Conservation (phyloP, 306 rosid species). For the Gleditsia sinensis region DNA sequence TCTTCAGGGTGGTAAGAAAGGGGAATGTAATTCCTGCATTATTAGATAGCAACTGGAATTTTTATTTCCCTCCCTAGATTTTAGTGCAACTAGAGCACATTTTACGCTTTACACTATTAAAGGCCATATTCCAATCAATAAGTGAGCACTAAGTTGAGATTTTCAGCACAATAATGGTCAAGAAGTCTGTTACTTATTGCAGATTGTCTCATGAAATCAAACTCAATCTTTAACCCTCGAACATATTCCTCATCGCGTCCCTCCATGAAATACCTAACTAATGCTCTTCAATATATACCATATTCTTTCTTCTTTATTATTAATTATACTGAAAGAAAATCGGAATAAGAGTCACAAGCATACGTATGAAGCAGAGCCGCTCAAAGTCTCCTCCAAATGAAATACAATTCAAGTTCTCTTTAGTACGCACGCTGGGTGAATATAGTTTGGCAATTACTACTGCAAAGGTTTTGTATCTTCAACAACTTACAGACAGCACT, state of each 20-base stretch:
- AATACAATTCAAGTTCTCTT: no score
- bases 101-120: neutral
- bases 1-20: neutral
- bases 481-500: neutral
- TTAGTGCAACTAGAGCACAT: neutral
- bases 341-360: neutral
- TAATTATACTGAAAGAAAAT: neutral
- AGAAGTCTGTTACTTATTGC: neutral
- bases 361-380: no score
- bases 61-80: neutral
- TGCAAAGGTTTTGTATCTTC: neutral
- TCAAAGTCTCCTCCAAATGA: no score
- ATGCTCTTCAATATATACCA: neutral
- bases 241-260: conserved; percentile 28
- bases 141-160: neutral
- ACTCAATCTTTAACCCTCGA: conserved; percentile 10
- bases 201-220: conserved; percentile 11
- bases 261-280: neutral
- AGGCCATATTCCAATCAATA: neutral
- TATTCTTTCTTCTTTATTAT: neutral
- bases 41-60: neutral
- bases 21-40: neutral
- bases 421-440: neutral
- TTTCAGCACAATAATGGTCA: no score
- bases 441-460: neutral